Conservation (phyloP, 2,329 filamentous ascomycete species). For the Atkinsonella texensis region DNA sequence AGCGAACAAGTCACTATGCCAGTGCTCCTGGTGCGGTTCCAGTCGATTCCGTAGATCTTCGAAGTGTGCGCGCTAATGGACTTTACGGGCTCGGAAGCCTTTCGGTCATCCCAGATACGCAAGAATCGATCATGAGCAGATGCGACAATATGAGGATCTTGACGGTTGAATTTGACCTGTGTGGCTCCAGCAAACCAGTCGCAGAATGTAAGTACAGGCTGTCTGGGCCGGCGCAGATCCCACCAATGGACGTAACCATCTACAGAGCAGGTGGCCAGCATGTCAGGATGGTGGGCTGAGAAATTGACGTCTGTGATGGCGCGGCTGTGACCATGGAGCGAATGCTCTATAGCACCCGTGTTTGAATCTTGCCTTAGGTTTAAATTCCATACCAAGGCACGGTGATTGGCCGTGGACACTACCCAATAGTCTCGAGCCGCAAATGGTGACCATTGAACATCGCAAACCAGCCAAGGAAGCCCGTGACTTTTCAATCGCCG, state of each 20-base stretch:
- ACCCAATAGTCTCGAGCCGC: slow-evolving; percentile 85
- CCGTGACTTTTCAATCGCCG: slow-evolving; percentile 71
- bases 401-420: slow-evolving; percentile 86
- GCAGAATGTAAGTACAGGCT: slow-evolving; percentile 69
- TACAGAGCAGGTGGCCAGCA: slow-evolving; percentile 80
- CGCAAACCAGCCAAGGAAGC: slow-evolving; percentile 86
- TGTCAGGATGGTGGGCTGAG: slow-evolving; percentile 80
- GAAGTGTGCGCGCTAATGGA: slow-evolving; percentile 82
- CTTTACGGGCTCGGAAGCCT: slow-evolving; percentile 62
- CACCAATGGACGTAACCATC: slow-evolving; percentile 90
- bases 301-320: slow-evolving; percentile 97
- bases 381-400: slow-evolving; percentile 88
- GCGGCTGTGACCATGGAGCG: slow-evolving; percentile 68
- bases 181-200: slow-evolving; percentile 92
- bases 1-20: slow-evolving; percentile 79
- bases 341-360: slow-evolving; percentile 67
- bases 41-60: slow-evolving; percentile 92
- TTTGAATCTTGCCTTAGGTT: slow-evolving; percentile 63
- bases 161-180: slow-evolving; percentile 89
- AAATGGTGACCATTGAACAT: slow-evolving; percentile 95
- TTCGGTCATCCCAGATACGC: slow-evolving; percentile 82
- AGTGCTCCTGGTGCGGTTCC: slow-evolving; percentile 67
- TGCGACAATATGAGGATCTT: slow-evolving; percentile 75
- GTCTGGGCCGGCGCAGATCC: slow-evolving; percentile 66
- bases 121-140: slow-evolving; percentile 83